A percentile compares a stretch with the other conserved stretches of the same genome.
Evolutionary conservation across 2,329 filamentous ascomycete genomes (phyloP).

Genomic region (Aureobasidium leucospermi): DNA sequence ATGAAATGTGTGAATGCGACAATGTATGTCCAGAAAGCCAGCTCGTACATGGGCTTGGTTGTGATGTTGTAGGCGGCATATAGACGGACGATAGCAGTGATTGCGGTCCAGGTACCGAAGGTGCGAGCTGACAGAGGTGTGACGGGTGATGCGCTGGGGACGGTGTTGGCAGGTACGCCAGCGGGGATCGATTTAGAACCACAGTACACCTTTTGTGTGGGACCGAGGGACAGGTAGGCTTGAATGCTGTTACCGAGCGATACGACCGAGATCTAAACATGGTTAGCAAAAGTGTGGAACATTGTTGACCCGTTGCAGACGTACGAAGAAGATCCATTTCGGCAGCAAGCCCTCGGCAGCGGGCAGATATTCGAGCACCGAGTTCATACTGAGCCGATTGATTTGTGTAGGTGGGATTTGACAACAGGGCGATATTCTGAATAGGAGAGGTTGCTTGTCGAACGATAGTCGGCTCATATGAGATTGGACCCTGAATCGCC

Average conservation of each 20-base stretch:
- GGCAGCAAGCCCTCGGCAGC: constrained; percentile 47
- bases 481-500: constrained; percentile 11
- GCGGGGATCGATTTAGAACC: constrained; percentile 35
- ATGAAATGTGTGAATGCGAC: constrained; percentile 72
- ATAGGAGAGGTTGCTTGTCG: not conserved
- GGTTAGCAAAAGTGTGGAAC: not conserved
- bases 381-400: constrained; percentile 22
- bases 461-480: not conserved
- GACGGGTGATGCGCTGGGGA: constrained; percentile 39
- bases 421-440: not conserved
- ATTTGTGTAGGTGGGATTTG: not conserved
- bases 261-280: constrained; percentile 64
- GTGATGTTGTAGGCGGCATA: constrained; percentile 80
- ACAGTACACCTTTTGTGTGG: constrained; percentile 81
- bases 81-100: constrained; percentile 67
- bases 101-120: constrained; percentile 82
- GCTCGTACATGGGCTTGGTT: constrained; percentile 65
- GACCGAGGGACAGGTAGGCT: constrained; percentile 70
- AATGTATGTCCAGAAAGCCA: constrained; percentile 74
- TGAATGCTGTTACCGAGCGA: constrained; percentile 81
- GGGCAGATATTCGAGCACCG: constrained; percentile 32
- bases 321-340: constrained; percentile 59
- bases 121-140: constrained; percentile 70
- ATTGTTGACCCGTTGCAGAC: constrained; percentile 19
- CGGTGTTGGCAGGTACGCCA: constrained; percentile 21